Evolutionary conservation across 257 asterid species (phyloP).

Genomic region (Nicotiana paniculata): DNA sequence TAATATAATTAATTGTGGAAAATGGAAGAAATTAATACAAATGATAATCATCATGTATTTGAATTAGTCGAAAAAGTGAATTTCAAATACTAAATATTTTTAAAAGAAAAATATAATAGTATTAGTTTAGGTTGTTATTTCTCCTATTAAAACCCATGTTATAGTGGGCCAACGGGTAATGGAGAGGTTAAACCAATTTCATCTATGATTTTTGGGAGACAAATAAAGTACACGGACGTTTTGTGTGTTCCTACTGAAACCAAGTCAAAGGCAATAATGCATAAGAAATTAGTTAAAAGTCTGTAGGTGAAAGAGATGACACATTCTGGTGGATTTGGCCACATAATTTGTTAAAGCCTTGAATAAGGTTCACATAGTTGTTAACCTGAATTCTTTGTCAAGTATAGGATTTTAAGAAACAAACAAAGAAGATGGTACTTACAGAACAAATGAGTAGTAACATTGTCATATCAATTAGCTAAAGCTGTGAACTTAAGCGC

Average conservation of each 20-base stretch:
- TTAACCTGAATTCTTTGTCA: background rate
- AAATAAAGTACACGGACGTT: background rate
- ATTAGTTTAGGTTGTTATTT: background rate
- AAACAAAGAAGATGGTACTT: background rate
- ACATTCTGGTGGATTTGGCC: background rate
- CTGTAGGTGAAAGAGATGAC: background rate
- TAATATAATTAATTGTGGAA: too few relatives aligned
- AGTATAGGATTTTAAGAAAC: background rate
- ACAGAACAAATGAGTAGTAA: background rate
- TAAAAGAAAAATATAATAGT: background rate
- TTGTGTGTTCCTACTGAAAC: background rate
- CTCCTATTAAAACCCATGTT: background rate
- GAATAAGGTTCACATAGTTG: background rate
- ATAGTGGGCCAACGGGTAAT: background rate
- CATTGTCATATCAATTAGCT: background rate
- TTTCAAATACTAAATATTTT: background rate
- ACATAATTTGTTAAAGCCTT: background rate
- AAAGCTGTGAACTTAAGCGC: background rate
- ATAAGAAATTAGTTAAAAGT: background rate
- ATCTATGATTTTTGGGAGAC: background rate
- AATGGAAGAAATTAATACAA: too few relatives aligned
- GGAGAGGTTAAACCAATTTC: conserved; percentile 8
- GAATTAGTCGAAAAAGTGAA: background rate
- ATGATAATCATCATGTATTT: too few relatives aligned
- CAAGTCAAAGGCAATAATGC: background rate